Base-by-base conservation (phyloP, 202 grass and related monocot species). In the Setaria italica region DNA sequence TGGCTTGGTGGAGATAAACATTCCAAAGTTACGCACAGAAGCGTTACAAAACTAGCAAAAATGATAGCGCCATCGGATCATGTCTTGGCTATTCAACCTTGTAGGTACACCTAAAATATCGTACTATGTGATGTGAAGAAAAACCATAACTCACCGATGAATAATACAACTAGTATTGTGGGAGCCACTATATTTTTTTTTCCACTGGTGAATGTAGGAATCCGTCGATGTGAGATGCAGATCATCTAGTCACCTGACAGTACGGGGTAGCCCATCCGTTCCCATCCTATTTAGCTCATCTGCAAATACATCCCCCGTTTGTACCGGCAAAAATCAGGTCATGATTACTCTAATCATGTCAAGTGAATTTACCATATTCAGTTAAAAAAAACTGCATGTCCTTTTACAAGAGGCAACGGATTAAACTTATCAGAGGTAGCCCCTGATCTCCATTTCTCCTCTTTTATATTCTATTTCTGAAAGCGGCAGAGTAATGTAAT, bases 211-310 rank as follows among this genome's bases (percentile, higher is more conserved):
- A 65, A 37, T 3, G 20, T 10, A 46, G 50, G 7, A 39, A 62
- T 37, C 79, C 51, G n/a, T 5, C 11, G 42, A 13, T 59, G 46
- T 59, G 41, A 76, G 56, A 78, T 43, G 56, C 56, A 33, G 39
- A n/a, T 82, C 10, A 85, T 82, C 88, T 85, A 67, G 34, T 55
- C 83, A 57, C 32, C 54, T 77, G 70, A 67, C 37, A 74, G 47
- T 47, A 63, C 25, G 14, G 32, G 19, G 13, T 16, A 21, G 53
- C 42, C 41, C 64, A 62, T 85, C 51, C 35, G 2, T 70, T 69
- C 70, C 57, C 19, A 19, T 53, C 82, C 32, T 45, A 45, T 29
- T 41, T 51, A 74, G 74, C 56, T 83, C 2, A 47, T 47, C 32
- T 53, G 17, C 46, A 32, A 50, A 43, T 43, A 0, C 64, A 70